Conservation (phyloP, 2,329 filamentous ascomycete genomes). For the Microsporum canis region DNA sequence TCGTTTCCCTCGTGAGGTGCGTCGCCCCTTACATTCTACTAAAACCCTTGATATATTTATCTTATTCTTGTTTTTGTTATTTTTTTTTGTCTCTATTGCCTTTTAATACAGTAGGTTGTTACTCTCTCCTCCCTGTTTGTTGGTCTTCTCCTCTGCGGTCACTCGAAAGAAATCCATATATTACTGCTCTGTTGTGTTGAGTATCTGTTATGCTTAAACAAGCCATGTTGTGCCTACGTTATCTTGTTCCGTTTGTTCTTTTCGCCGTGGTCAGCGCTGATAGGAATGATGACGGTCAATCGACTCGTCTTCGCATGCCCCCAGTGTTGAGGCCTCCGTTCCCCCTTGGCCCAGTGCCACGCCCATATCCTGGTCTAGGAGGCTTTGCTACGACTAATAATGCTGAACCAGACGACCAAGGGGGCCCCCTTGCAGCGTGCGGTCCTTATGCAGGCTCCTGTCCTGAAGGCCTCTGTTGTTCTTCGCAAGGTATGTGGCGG, state of each 20-base stretch:
- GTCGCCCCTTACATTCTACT: neutral
- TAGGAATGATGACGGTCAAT: neutral
- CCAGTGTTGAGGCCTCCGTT: neutral
- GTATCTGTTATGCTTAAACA: neutral
- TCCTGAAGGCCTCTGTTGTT: slow-evolving; percentile 29
- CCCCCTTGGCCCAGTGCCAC: slow-evolving; percentile 7
- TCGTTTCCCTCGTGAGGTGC: neutral
- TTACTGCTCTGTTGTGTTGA: neutral
- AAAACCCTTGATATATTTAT: neutral
- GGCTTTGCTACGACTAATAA: slow-evolving; percentile 7
- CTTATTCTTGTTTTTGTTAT: neutral
- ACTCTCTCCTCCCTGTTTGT: neutral
- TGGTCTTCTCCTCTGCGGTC: neutral
- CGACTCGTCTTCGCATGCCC: neutral
- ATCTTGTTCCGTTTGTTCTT: neutral
- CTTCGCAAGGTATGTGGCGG: slow-evolving; percentile 23
- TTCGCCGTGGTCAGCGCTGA: neutral
- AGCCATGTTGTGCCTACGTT: neutral
- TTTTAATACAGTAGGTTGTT: neutral
- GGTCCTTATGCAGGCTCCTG: slow-evolving; percentile 27
- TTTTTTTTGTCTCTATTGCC: neutral
- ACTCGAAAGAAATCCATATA: neutral
- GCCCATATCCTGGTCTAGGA: slow-evolving; percentile 6
- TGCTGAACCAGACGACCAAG: neutral
- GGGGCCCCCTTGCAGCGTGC: slow-evolving; percentile 16